Base-by-base conservation (phyloP, 176 grass and related monocot species). In the Aegilops speltoides region DNA sequence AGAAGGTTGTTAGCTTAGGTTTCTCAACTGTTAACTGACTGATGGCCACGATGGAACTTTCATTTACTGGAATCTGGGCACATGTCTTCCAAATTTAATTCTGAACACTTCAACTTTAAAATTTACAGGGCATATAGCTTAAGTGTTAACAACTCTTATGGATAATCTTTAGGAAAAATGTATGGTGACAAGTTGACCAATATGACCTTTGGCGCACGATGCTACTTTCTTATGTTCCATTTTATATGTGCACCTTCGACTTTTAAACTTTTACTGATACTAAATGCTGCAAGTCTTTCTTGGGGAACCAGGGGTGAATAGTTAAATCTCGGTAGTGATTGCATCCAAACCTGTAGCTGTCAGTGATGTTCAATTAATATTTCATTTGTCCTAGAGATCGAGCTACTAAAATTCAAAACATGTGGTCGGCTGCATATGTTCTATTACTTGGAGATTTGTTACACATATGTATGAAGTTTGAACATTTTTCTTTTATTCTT, bases 401-500 rank as follows among this genome's bases (percentile, higher is more conserved):
- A 61, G 52, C 46, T 81, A 43, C 48, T 82, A 77, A 10, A 68
- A 70, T 54, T 36, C 20, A 77, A 73, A 89, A 22, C 36, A 63
- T 54, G 26, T 63, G 63, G 16, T 86, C 22, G 9, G 14, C 26
- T 76, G 26, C 60, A 89, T 84, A 20, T 76, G 17, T 41, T 67
- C 48, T 14, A 0, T 73, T 82, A 26, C 80, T 87, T 79, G 24
- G 65, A 61, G 83, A 26, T 54, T 90, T 29, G 29, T 9, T 83
- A 38, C 60, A 8, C 60, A 8, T 59, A 29, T 61, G 5, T 46
- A 64, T 64, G 52, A 46, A 40, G 7, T 59, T 68, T 87, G 79
- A 90, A 46, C 33, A 17, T 43, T 41, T 78, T 64, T 77, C 6
- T 81, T 25, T 77, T 70, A 64, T 86, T 70, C 8, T 91, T 91